Evolutionary conservation across 176 grass and related monocot species (phyloP), one percentile per base, ranked within the genome.

Genomic region (Aegilops tauschii): DNA sequence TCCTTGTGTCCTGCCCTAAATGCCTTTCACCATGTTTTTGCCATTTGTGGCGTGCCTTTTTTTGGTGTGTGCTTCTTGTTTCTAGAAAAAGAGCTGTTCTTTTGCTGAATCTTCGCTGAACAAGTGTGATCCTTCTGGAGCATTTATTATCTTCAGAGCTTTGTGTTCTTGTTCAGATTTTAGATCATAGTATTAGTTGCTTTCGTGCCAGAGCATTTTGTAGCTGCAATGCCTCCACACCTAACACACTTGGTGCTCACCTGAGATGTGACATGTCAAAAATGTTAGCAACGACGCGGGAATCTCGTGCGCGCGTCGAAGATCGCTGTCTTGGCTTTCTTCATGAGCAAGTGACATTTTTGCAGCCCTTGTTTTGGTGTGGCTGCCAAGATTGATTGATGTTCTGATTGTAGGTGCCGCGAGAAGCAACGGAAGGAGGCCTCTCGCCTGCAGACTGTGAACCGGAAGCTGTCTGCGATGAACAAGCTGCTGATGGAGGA

Each of bases 401-500:
- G 40, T 6, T 47, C 70, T 39, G 37, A 39, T 39, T 2, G 8
- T 65, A 98, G 97, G 71, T 98, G 97, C 80, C 97, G 97, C 30
- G 97, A 98, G 90, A 98, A 98, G 84, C 97, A 98, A 73, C 86
- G 92, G 76, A 98, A 98, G 90, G 97, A 98, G 67, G 88, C 97
- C 4, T 96, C 92, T 50, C 97, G 97, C 63, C 92, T 98, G 74
- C 93, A 96, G 78, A 90, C 94, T 18, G 94, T 98, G 82, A 98
- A 98, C 82, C 87, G 97, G 64, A 98, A 98, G 82, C 79, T 98
- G 85, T 91, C 90, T 78, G 97, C 97, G 7, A 98, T 98, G 97
- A 98, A 98, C 85, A 98, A 96, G 90, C 84, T 98, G 84, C 82
- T 98, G 91, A 98, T 98, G 96, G 96, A 98, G 90, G 97, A 98